phyloP scores from a whole-genome alignment of 805 yeast species.

The Ogataea nitratoaversa region DNA sequence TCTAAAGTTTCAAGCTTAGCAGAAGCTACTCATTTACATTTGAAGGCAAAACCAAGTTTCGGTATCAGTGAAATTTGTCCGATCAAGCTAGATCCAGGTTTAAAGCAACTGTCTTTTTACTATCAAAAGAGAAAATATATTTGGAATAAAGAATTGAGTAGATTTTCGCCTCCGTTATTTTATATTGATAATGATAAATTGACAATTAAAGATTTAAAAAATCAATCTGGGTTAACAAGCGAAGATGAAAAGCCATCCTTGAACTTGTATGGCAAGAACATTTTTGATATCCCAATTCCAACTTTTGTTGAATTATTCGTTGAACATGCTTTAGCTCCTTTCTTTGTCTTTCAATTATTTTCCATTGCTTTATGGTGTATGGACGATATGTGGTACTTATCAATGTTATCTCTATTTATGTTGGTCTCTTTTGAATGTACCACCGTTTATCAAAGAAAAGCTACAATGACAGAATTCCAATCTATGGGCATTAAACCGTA shows the following conservation, averaged over 20 bases:
- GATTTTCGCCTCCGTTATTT: slow-evolving; percentile 81
- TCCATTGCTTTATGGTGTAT: slow-evolving; percentile 94
- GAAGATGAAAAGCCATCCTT: slow-evolving; percentile 32
- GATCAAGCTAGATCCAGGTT: slow-evolving; percentile 51
- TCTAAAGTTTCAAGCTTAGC: slow-evolving; percentile 42
- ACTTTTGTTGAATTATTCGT: slow-evolving; percentile 85
- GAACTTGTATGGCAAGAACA: slow-evolving; percentile 76
- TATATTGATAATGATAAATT: slow-evolving; percentile 64
- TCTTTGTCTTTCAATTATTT: slow-evolving; percentile 93
- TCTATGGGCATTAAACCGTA: slow-evolving; percentile 97
- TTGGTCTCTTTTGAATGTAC: slow-evolving; percentile 89
- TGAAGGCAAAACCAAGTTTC: slow-evolving; percentile 78
- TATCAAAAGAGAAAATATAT: slow-evolving; percentile 92
- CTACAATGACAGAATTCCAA: slow-evolving; percentile 92
- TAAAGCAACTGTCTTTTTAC: slow-evolving; percentile 62
- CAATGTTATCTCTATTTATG: slow-evolving; percentile 88
- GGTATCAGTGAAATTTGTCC: slow-evolving; percentile 80
- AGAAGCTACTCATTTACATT: slow-evolving; percentile 68
- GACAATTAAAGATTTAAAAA: slow-evolving; percentile 52
- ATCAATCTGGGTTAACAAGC: slow-evolving; percentile 31
- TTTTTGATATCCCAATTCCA: slow-evolving; percentile 93
- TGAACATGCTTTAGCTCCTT: slow-evolving; percentile 98
- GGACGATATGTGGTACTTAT: slow-evolving; percentile 96
- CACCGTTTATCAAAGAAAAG: slow-evolving; percentile 91
- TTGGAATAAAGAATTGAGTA: slow-evolving; percentile 46